Percentiles rank a stretch among this genome's conserved stretches.
phyloP scores from a whole-genome alignment of 257 asterid species.

The Solanum clarkiae region DNA sequence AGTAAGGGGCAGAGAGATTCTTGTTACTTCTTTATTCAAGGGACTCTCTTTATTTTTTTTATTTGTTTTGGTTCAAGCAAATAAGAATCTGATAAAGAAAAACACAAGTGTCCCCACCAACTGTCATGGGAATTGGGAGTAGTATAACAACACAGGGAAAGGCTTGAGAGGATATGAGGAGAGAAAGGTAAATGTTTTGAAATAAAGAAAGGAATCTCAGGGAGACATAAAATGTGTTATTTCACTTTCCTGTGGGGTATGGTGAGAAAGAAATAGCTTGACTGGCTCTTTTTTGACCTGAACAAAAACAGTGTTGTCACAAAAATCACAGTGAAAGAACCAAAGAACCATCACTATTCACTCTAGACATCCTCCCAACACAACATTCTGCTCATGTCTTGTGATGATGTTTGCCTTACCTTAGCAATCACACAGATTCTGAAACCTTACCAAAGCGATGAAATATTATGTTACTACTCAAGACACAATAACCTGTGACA shows the following conservation, averaged over 20 bases:
- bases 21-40: constrained; percentile 6
- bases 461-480: not conserved
- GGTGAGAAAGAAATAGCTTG: constrained; percentile 16
- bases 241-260: constrained; percentile 44
- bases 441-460: not conserved
- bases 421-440: not conserved
- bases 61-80: not conserved
- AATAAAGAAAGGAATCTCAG: constrained; percentile 31
- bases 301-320: constrained; percentile 6
- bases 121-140: constrained; percentile 6
- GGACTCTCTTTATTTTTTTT: not conserved
- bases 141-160: not conserved
- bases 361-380: not conserved
- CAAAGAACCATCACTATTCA: constrained; percentile 3
- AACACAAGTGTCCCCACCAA: constrained; percentile 17
- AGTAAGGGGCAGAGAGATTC: constrained; percentile 7
- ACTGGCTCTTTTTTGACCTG: constrained; percentile 26
- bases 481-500: not conserved
- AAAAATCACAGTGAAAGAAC: constrained; percentile 2
- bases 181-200: constrained; percentile 7
- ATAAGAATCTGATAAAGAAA: constrained; percentile 1
- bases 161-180: not conserved
- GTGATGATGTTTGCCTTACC: not conserved
- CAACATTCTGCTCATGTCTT: constrained; percentile 3
- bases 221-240: constrained; percentile 32